Percentiles rank a stretch among this genome's conserved stretches.
phyloP scores from a whole-genome alignment of 257 asterid species.

The Scutellaria minor region DNA sequence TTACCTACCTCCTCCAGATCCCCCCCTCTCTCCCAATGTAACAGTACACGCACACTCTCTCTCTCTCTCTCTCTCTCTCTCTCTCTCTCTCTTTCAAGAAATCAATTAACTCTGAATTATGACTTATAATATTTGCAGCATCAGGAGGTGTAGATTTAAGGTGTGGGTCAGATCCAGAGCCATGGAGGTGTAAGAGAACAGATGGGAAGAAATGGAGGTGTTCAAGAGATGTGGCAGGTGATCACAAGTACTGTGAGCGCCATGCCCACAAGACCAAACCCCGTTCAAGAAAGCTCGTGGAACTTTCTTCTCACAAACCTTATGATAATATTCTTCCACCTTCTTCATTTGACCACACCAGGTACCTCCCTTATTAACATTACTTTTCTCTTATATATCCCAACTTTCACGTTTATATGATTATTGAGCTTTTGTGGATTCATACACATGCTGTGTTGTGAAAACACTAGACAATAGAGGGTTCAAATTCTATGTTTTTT shows the following conservation, averaged over 20 bases:
- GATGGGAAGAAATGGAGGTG: conserved; percentile 88
- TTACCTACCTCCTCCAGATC: conserved; percentile 1
- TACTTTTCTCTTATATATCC: too few relatives aligned
- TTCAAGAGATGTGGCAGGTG: conserved; percentile 52
- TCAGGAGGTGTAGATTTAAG: conserved; percentile 47
- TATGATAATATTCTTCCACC: not conserved
- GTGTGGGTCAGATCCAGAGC: conserved; percentile 69
- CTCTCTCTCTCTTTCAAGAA: not conserved
- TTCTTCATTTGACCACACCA: conserved; percentile 47
- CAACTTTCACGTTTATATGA: too few relatives aligned
- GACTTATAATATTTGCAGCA: conserved; percentile 8
- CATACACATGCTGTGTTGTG: too few relatives aligned
- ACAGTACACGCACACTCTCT: conserved; percentile 28
- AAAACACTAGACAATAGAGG: too few relatives aligned
- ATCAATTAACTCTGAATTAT: too few relatives aligned
- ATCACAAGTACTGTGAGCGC: conserved; percentile 60
- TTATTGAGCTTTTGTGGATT: too few relatives aligned
- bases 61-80: not conserved
- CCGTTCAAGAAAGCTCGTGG: conserved; percentile 77
- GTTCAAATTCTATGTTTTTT: not conserved
- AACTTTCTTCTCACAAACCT: conserved; percentile 36
- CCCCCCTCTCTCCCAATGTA: conserved; percentile 47
- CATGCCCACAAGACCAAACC: conserved; percentile 53
- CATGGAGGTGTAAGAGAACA: conserved; percentile 78
- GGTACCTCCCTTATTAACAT: conserved; percentile 31